These are phyloP conservation scores for Rhazya stricta DNA, from an alignment of 257 asterid genomes.

Conservation along the genomic window DNA sequence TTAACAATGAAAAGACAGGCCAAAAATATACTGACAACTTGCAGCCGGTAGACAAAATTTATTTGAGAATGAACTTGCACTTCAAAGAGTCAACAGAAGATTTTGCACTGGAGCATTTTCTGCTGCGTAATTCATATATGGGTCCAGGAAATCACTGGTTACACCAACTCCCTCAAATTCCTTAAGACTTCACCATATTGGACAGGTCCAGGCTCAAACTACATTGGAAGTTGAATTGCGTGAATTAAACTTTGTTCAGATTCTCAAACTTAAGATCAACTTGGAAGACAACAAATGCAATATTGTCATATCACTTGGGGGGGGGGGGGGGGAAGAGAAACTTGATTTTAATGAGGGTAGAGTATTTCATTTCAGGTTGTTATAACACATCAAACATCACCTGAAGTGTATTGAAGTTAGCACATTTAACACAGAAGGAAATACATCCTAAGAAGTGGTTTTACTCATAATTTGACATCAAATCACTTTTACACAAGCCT, in stretches of 20 bases:
- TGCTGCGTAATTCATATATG: constrained; percentile 12
- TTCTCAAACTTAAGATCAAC: constrained; percentile 4
- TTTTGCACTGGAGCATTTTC: constrained; percentile 18
- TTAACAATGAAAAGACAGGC: constrained; percentile 21
- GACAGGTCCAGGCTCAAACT: constrained; percentile 24
- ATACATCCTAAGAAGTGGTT: neutral
- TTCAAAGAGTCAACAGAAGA: constrained; percentile 10
- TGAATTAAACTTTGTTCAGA: constrained; percentile 12
- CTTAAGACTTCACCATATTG: constrained; percentile 22
- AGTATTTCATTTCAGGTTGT: neutral
- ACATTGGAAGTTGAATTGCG: constrained; percentile 19
- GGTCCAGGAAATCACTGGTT: constrained; percentile 16
- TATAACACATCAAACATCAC: neutral
- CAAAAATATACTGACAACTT: constrained; percentile 25
- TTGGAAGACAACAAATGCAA: neutral
- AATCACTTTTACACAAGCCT: neutral
- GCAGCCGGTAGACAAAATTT: constrained; percentile 21
- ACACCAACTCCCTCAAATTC: constrained; percentile 24
- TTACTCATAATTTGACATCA: neutral
- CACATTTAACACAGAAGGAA: neutral
- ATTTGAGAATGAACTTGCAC: constrained; percentile 19
- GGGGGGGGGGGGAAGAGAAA: neutral
- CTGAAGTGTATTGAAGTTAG: no score
- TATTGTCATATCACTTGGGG: neutral
- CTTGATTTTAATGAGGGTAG: neutral